Evolutionary conservation across 23 red algal species (phyloP), one percentile per base, ranked within the genome.

Genomic region (Gracilaria domingensis): DNA sequence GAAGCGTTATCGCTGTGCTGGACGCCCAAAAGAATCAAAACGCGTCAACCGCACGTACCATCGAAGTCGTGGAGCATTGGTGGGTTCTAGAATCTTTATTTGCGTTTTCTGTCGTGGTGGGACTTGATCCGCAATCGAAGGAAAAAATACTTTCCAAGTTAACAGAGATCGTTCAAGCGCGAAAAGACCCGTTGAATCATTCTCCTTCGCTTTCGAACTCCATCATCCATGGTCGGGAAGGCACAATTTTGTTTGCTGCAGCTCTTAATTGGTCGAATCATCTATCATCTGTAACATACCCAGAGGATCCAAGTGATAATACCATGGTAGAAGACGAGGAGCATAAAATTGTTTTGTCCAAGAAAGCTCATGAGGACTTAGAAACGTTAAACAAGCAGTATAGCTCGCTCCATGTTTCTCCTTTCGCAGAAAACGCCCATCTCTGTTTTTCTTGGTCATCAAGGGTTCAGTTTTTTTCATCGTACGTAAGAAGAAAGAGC

Each of bases 381-480:
- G 64, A 57, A 55, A 30, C 30, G 33, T 23, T 90, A 16, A 69
- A 90, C 32, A 56, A 44, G 45, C 30, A 39, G 13, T 57, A 76
- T 12, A 23, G 39, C 12, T 67, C 35, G 24, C 45, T 90, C 51
- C 66, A 74, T 9, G 8, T 34, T 25, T 25, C 49, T 32, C 51
- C 66, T n/a, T 66, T 50, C 29, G 59, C 87, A 56, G 87, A 90
- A 33, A 79, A 26, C 26, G 71, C 73, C 17, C 45, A 81, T 40
- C 36, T 90, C 21, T 67, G 54, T 72, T 58, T 90, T 47, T 90
- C 87, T n/a, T 90, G 87, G 87, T 71, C 87, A 4, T 77, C 73
- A 35, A 57, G 71, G 25, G 53, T 90, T 35, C 47, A 67, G 18
- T 66, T 90, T 25, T 32, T 39, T 40, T 17, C 57, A 1, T 16